Evolutionary conservation across 2,329 filamentous ascomycete species (phyloP).

Genomic region (Diaporthe destruens): DNA sequence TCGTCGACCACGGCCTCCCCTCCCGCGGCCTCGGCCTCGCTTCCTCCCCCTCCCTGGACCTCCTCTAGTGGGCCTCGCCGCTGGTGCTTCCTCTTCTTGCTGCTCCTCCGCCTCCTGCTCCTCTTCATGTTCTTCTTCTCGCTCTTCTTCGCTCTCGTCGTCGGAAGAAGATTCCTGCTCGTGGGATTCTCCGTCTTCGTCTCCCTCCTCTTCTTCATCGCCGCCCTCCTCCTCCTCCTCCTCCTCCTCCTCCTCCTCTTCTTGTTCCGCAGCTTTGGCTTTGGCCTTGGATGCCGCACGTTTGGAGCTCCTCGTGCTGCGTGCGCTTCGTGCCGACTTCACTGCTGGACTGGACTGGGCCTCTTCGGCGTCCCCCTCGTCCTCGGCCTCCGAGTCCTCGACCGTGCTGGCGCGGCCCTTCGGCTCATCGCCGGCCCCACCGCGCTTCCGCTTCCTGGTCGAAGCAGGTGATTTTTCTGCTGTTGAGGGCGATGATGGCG

Average conservation of each 20-base stretch:
- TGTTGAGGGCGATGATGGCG: conserved; percentile 60
- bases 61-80: conserved; percentile 53
- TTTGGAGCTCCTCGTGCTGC: conserved; percentile 59
- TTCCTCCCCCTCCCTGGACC: conserved; percentile 51
- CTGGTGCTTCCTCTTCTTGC: conserved; percentile 53
- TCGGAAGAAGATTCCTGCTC: conserved; percentile 48
- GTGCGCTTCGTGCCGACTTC: conserved; percentile 51
- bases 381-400: conserved; percentile 64
- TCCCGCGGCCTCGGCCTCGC: conserved; percentile 51
- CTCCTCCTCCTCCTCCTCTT: conserved; percentile 50
- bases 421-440: conserved; percentile 50
- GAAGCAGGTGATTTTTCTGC: conserved; percentile 53
- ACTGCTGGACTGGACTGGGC: conserved; percentile 52
- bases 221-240: conserved; percentile 50
- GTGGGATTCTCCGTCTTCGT: conserved; percentile 51
- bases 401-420: conserved; percentile 61
- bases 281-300: conserved; percentile 56
- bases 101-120: conserved; percentile 43
- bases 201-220: conserved; percentile 52
- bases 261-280: conserved; percentile 51
- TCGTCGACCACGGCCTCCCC: conserved; percentile 42
- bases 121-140: conserved; percentile 45
- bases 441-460: conserved; percentile 61
- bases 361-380: conserved; percentile 50
- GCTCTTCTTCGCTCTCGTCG: conserved; percentile 46